Base-by-base conservation (phyloP, 768 basidiomycete species). In the Pleurotus salmoneostramineus region DNA sequence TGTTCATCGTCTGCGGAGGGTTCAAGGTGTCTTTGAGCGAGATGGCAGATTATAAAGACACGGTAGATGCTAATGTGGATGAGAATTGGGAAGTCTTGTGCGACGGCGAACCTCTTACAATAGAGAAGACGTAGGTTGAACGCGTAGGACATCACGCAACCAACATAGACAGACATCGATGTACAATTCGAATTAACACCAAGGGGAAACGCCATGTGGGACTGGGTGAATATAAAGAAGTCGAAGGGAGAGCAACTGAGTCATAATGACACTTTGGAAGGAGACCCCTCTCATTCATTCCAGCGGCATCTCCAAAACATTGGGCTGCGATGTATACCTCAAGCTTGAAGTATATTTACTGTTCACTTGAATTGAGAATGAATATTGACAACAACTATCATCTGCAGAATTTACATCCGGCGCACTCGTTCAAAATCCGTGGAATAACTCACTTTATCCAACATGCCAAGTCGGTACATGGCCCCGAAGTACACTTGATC, bases 381-480 rank as follows among this genome's bases (percentile, higher is more conserved):
- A 36, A 36, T 59, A 32, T 14, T 55, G 49, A 42, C 45, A 17
- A 14, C n/a, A 50, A 57, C 37, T 6, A 63, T 36, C 14, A 43
- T 57, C 42, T 34, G 6, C 66, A 91, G 90, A 88, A 81, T 60
- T 72, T 91, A 1, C 90, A 92, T 57, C 85, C 85, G 0, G 80
- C 83, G 0, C 78, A 87, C 60, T 91, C 89, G 1, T 92, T 89
- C 82, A 92, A 93, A 66, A 85, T 80, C 63, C 78, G 90, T 15
- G 88, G 88, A 4, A 76, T 91, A 35, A 85, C 87, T 15, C 76
- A 78, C 58, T 86, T 88, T 61, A 75, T 82, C 2, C 78, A 82
- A 62, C 72, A 76, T 33, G 80, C 79, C n/a, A 76, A 77, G 55
- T 72, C 77, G 57, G 70, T 66, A 15, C 74, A 81, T 54, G 89